Conservation (phyloP, 805 yeast species). For the Spathaspora boniae region DNA sequence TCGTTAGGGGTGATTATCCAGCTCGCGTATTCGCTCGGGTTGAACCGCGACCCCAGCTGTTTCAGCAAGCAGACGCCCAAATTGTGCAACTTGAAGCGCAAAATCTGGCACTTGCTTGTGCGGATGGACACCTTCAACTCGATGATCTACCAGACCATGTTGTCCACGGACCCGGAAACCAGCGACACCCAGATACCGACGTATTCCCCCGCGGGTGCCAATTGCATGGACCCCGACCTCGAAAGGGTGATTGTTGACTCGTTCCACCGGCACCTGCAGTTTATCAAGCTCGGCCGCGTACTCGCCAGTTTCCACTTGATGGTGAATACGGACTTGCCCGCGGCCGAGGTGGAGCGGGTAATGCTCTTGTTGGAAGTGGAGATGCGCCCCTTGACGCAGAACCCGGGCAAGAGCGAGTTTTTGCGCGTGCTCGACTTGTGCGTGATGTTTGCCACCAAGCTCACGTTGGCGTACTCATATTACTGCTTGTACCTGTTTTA, state of each 20-base stretch:
- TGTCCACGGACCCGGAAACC: slow-evolving; percentile 30
- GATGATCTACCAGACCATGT: slow-evolving; percentile 42
- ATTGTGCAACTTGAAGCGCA: slow-evolving; percentile 47
- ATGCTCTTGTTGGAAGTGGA: no score
- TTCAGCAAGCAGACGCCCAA: slow-evolving; percentile 15
- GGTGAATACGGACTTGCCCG: no score
- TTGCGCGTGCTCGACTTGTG: no score
- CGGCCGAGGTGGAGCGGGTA: no score
- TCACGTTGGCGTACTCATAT: background rate
- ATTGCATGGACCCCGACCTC: slow-evolving; percentile 8
- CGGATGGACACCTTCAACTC: slow-evolving; percentile 43
- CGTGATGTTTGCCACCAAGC: no score
- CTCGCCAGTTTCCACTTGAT: no score
- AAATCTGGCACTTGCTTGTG: slow-evolving; percentile 53
- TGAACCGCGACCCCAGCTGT: slow-evolving; percentile 31
- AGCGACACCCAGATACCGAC: slow-evolving; percentile 51
- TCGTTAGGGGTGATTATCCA: slow-evolving; percentile 20
- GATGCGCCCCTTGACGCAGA: no score
- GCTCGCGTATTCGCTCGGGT: slow-evolving; percentile 29
- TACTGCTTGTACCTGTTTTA: no score
- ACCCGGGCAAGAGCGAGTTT: no score
- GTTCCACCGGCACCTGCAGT: slow-evolving; percentile 3
- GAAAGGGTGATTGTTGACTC: slow-evolving; percentile 7
- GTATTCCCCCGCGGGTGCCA: slow-evolving; percentile 11
- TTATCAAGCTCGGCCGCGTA: no score